phyloP scores from a whole-genome alignment of 345 rosid genomes.

The Jatropha curcas region DNA sequence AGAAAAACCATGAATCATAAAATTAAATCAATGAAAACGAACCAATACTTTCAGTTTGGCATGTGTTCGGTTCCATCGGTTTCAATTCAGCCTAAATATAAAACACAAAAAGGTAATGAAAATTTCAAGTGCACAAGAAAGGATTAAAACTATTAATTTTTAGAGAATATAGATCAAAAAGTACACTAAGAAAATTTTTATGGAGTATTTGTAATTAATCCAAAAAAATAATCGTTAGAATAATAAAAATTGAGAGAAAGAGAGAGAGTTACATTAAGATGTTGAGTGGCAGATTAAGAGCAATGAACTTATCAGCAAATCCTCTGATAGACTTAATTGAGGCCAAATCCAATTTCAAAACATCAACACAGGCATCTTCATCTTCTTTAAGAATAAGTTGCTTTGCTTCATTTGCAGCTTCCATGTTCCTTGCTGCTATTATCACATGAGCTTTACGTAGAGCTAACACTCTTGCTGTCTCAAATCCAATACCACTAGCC shows the following conservation, averaged over 20 bases:
- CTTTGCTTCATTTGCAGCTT: conserved; percentile 72
- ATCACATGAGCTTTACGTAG: conserved; percentile 66
- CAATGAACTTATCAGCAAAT: conserved; percentile 47
- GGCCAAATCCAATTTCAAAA: conserved; percentile 56
- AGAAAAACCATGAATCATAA: too few relatives aligned
- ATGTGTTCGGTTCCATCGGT: too few relatives aligned
- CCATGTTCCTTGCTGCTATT: conserved; percentile 73
- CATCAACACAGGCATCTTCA: conserved; percentile 49
- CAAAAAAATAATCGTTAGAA: too few relatives aligned
- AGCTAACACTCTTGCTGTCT: conserved; percentile 82
- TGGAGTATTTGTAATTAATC: too few relatives aligned
- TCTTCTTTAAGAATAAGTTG: conserved; percentile 38
- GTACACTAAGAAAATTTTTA: too few relatives aligned
- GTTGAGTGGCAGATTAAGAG: conserved; percentile 69
- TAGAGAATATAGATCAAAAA: too few relatives aligned
- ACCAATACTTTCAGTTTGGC: too few relatives aligned
- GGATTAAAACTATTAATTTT: too few relatives aligned
- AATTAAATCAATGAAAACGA: too few relatives aligned
- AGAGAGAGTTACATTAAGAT: conserved; percentile 56
- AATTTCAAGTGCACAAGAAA: too few relatives aligned
- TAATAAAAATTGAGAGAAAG: background rate
- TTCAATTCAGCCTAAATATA: too few relatives aligned
- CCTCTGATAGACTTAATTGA: conserved; percentile 55
- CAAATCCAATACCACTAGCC: conserved; percentile 88
- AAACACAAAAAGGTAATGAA: too few relatives aligned